Base-by-base conservation (phyloP, 805 yeast species). In the Candida golubevii region DNA sequence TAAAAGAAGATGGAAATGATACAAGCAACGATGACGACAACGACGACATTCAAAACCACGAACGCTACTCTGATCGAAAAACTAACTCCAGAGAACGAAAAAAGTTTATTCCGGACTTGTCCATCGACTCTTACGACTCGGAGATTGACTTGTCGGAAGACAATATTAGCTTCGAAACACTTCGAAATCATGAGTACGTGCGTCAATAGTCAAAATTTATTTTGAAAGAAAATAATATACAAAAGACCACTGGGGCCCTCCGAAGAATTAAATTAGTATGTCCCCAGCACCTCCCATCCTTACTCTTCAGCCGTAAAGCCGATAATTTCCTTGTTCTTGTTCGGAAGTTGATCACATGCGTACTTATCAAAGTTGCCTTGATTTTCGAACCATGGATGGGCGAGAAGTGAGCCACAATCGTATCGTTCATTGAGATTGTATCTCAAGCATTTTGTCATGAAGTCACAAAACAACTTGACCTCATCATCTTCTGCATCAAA, bases 391-490 rank as follows among this genome's bases (percentile, higher is more conserved):
- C 82, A 81, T 5, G 78, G 72, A 57, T 79, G 84, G 28, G 71
- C 65, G 38, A 74, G 62, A 60, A 80, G 67, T 7, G 78, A 69
- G 33, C 78, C 76, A 26, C 81, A 77, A 63, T 80, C 85, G 40
- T 68, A 72, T 42, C 86, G 66, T 10, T 69, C 69, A 36, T 60
- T 60, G 26, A 82, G 77, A 52, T 74, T 71, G 52, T 72, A 69
- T 38, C 63, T 66, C 38, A 82, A 65, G 68, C 83, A 77, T 44
- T 76, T 69, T 38, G 65, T 53, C 33, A 82, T 63, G 46, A 82
- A 77, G 45, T 71, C 76, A 5, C 72, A 54, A 13, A 78, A 59
- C 33, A 74, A 68, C 31, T 49, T 46, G 5, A 74, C 69, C 32
- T 66, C 60, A 15, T 62, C 53, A 42, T 66, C 67, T 26, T 56